Conservation (phyloP, 2,329 filamentous ascomycete species). For the Beauveria brongniartii region DNA sequence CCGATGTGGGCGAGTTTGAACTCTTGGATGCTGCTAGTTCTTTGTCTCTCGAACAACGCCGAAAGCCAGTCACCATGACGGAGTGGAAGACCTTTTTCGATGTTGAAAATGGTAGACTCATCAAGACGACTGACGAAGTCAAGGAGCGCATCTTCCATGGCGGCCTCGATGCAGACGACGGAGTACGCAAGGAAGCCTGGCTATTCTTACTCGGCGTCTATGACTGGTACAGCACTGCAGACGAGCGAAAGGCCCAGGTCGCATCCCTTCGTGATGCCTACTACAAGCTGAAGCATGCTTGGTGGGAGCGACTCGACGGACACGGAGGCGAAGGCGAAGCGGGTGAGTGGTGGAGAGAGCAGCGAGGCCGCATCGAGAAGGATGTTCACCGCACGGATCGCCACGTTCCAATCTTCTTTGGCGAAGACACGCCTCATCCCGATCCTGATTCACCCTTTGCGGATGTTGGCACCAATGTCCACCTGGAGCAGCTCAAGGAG, state of each 20-base stretch:
- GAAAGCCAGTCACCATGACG: conserved; percentile 67
- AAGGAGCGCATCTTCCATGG: conserved; percentile 98
- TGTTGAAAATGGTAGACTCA: conserved; percentile 59
- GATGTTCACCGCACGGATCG: conserved; percentile 97
- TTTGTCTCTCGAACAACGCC: conserved; percentile 66
- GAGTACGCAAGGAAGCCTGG: conserved; percentile 94
- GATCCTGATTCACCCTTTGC: conserved; percentile 95
- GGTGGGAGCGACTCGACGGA: conserved; percentile 92
- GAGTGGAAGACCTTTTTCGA: conserved; percentile 96
- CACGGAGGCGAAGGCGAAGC: conserved; percentile 71
- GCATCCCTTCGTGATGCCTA: conserved; percentile 89
- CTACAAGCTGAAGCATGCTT: conserved; percentile 83
- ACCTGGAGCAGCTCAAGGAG: conserved; percentile 98
- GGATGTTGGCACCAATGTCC: conserved; percentile 87
- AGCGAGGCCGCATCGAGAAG: conserved; percentile 90
- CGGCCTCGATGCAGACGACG: conserved; percentile 79
- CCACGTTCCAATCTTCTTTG: conserved; percentile 87
- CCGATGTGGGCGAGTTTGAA: conserved; percentile 92
- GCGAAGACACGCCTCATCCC: conserved; percentile 92
- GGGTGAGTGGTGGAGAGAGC: conserved; percentile 94
- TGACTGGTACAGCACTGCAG: conserved; percentile 81
- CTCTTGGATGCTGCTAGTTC: conserved; percentile 73
- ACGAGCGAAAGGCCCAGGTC: conserved; percentile 75
- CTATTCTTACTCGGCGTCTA: conserved; percentile 86
- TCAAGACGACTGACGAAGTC: conserved; percentile 80